Percentiles rank a stretch among this genome's conserved stretches.
Conservation (phyloP, 176 grass and related monocot genomes). For the Zoysia japonica region DNA sequence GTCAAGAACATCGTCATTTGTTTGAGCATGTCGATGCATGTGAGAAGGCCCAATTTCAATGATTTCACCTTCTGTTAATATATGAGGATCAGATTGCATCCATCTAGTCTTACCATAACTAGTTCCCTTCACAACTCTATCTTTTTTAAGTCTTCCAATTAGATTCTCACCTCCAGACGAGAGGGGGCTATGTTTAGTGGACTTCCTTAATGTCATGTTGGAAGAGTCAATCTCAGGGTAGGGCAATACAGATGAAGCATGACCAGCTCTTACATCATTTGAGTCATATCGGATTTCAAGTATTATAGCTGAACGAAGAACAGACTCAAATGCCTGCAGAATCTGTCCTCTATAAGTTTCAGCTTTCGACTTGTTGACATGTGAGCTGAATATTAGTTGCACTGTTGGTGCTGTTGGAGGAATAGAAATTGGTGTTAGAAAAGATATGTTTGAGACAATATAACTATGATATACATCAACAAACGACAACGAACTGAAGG, state of each 20-base stretch:
- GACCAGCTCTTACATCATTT: constrained; percentile 32
- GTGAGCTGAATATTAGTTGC: constrained; percentile 76
- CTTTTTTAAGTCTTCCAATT: constrained; percentile 48
- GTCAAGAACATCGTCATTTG: constrained; percentile 38
- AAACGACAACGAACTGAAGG: constrained; percentile 20
- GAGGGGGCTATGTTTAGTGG: constrained; percentile 59
- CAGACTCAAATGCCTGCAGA: constrained; percentile 90
- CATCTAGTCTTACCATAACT: constrained; percentile 55
- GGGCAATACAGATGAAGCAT: constrained; percentile 43
- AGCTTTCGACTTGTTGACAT: constrained; percentile 73
- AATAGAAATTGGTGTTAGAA: constrained; percentile 40
- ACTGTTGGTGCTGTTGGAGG: constrained; percentile 73
- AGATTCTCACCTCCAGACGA: constrained; percentile 66
- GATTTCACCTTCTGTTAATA: constrained; percentile 94
- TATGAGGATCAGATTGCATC: constrained; percentile 75
- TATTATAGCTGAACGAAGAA: constrained; percentile 74
- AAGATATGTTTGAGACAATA: constrained; percentile 10
- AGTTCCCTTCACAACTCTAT: constrained; percentile 50
- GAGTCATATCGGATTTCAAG: constrained; percentile 90
- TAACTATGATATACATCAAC: neutral
- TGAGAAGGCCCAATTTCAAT: constrained; percentile 66
- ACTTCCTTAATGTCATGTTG: constrained; percentile 46
- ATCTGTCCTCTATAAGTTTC: constrained; percentile 82
- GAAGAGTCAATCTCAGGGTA: constrained; percentile 42
- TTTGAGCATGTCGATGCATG: constrained; percentile 43